Base-by-base conservation (phyloP, 2,329 filamentous ascomycete genomes). In the Calonectria pauciramosa region DNA sequence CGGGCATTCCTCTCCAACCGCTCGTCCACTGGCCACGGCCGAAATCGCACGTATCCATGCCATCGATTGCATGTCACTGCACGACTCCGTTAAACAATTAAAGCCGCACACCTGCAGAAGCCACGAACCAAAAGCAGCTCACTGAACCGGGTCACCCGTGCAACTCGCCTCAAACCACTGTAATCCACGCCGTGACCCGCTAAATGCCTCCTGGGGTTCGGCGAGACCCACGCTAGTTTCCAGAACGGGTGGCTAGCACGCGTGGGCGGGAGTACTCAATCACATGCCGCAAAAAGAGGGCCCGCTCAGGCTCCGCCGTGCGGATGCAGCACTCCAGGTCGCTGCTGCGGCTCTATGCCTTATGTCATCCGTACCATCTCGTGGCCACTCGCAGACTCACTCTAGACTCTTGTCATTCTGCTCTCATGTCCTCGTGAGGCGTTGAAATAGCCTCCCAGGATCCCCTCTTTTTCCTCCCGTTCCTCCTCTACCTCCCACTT, bases 321-420 rank as follows among this genome's bases (percentile, higher is more conserved):
- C 75, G 74, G 77, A 77, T 63, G 56, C 56, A 41, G 38, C 80
- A 52, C 77, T 74, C 64, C 69, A 78, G 72, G 78, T 71, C 71
- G 72, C 71, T 68, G 72, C 71, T 68, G 70, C 60, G 20, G 71
- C 65, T 63, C 68, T 60, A 70, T 70, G 59, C 66, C 79, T 81
- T 81, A 80, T 80, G 79, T 80, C 79, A 80, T 80, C 79, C 77
- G 56, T 71, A 72, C 64, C 56, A 59, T 64, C 49, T 69, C 68
- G 73, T 76, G 51, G 70, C 73, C 70, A 70, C 66, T 70, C 76
- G 63, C 71, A 60, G 73, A 63, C 73, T 72, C 63, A 72, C 77
- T 78, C 74, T 68, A 73, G 76, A 79, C 73, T 80, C 79, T 80
- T 74, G 75, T 79, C 77, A 79, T 78, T 73, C 74, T 69, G 68